Evolutionary conservation across 2,329 filamentous ascomycete genomes (phyloP).

Genomic region (Eurotiales sp.): DNA sequence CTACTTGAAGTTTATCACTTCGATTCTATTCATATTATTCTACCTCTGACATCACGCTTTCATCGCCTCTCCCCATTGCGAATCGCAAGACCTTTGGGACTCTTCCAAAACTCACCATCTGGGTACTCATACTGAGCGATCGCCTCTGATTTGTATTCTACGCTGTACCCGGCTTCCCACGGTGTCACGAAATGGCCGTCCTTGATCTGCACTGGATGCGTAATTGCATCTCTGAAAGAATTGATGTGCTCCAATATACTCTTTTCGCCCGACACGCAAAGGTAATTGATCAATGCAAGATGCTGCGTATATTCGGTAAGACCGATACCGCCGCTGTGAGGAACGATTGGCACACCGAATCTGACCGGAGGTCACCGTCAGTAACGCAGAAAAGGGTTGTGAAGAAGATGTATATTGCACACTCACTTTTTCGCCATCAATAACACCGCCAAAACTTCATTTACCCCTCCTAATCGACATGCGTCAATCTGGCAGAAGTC

Average conservation of each 20-base stretch:
- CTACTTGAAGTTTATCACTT: too few relatives aligned
- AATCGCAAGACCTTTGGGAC: too few relatives aligned
- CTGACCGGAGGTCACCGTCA: background rate
- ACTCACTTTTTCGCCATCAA: background rate
- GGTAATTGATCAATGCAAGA: slow-evolving; percentile 85
- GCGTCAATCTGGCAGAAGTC: slow-evolving; percentile 88
- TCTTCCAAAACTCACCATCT: too few relatives aligned
- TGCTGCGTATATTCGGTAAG: slow-evolving; percentile 93
- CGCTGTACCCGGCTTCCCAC: background rate
- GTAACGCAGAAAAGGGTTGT: too few relatives aligned
- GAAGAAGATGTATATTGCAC: too few relatives aligned
- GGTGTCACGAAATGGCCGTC: background rate
- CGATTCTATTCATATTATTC: too few relatives aligned
- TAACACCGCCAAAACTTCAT: slow-evolving; percentile 52
- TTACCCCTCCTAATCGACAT: slow-evolving; percentile 83
- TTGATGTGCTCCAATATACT: slow-evolving; percentile 87
- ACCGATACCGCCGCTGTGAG: slow-evolving; percentile 83
- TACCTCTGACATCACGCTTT: too few relatives aligned
- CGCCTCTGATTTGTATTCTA: background rate
- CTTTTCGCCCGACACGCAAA: slow-evolving; percentile 77
- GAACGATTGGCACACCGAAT: slow-evolving; percentile 74
- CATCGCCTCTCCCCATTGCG: too few relatives aligned
- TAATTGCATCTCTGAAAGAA: slow-evolving; percentile 42
- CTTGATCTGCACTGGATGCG: background rate
- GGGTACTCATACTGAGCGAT: background rate